Evolutionary conservation across 2,329 filamentous ascomycete species (phyloP), one percentile per base, ranked within the genome.

Genomic region (Beauveria sp.): DNA sequence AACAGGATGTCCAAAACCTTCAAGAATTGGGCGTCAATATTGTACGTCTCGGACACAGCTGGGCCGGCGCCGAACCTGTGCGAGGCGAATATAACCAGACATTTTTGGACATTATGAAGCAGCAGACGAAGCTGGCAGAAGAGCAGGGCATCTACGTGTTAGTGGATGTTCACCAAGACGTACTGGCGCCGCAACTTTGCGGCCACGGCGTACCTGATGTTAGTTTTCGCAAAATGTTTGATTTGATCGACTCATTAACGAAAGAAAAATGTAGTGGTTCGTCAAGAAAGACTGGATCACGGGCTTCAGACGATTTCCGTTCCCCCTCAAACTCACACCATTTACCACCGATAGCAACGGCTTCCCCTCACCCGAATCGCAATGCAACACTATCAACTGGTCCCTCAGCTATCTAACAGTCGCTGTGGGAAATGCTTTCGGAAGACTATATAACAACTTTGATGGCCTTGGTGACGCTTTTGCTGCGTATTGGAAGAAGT

Each of bases 121-220:
- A 47, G 41, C 64, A 66, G 60, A 63, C 62, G 41, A 63, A 61
- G 47, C 20, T 66, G 47, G 64, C 64, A n/a, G 64, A 63, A 50
- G 62, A 63, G 26, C 51, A 66, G 14, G 64, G 64, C 43, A 30
- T 66, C 28, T 66, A 66, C 44, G 64, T 66, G 3, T 30, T 66
- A 16, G 64, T 66, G 10, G 64, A 66, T 52, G 63, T 63, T 9
- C 64, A 66, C 18, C 64, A 66, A 46, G 64, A 66, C 28, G 58
- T 61, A 14, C 55, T 66, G 41, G 63, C 63, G 2, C 46, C 57
- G 20, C 63, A 66, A 43, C 30, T 64, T 1, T 66, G 64, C 47
- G 64, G 64, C 46, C 63, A 66, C 20, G 64, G 64, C 18, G 64
- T 59, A 28, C 64, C 64, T 16, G 64, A 66, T 37, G 64, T 66